Conservation (phyloP, 208 protist species). For the Balamuthia mandrillaris region DNA sequence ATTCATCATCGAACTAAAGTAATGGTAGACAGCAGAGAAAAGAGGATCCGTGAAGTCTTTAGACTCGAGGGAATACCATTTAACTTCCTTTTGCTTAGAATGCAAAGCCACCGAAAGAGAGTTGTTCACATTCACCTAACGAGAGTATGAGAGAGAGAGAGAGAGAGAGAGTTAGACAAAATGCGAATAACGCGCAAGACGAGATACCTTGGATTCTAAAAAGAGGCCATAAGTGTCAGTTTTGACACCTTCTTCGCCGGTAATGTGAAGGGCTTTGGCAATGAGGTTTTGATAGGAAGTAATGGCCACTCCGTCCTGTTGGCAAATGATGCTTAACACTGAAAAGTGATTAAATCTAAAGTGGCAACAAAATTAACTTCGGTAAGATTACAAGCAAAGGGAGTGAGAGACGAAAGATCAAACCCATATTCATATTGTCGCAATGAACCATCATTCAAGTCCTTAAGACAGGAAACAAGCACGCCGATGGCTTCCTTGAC, state of each 20-base stretch:
- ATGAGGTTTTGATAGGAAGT: conserved; percentile 14
- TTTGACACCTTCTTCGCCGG: too few relatives aligned
- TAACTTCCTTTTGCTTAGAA: too few relatives aligned
- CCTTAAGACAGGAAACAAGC: not conserved
- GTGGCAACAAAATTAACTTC: not conserved
- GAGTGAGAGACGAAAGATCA: not conserved
- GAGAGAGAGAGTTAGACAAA: too few relatives aligned
- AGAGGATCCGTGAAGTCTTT: not conserved
- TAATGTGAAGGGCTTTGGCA: not conserved
- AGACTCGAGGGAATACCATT: conserved; percentile 1
- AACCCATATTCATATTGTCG: not conserved
- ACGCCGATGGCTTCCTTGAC: not conserved
- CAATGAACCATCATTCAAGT: not conserved
- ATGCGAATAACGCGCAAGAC: too few relatives aligned
- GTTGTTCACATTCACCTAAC: too few relatives aligned
- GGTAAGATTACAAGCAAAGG: not conserved
- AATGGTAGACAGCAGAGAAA: conserved; percentile 16
- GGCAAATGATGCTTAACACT: not conserved
- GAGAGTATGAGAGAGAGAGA: too few relatives aligned
- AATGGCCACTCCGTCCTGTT: conserved; percentile 14
- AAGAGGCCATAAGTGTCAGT: too few relatives aligned
- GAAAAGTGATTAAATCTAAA: conserved; percentile 11
- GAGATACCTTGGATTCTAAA: too few relatives aligned
- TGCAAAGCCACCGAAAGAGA: too few relatives aligned
- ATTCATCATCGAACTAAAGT: conserved; percentile 6